Evolutionary conservation across 2,329 filamentous ascomycete genomes (phyloP).

Genomic region (Botrytis deweyae): DNA sequence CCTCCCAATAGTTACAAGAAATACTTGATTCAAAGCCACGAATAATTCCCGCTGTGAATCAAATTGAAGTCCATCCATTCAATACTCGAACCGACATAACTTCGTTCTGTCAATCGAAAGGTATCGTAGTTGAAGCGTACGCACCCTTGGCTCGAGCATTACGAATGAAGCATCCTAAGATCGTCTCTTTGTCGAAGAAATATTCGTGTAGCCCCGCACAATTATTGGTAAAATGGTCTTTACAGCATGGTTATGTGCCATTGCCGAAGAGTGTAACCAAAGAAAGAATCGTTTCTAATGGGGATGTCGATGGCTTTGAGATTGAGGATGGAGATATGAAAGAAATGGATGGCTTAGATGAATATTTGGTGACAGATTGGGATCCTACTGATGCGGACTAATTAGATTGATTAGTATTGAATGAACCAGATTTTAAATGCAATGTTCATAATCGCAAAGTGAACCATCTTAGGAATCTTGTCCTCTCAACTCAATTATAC

Average conservation of each 20-base stretch:
- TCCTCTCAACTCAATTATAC: neutral
- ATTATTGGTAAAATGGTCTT: slow-evolving; percentile 72
- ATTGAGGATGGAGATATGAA: slow-evolving; percentile 64
- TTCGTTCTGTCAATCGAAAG: slow-evolving; percentile 61
- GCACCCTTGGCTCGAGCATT: slow-evolving; percentile 72
- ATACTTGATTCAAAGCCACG: slow-evolving; percentile 44
- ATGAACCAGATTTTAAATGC: neutral
- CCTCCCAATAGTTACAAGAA: slow-evolving; percentile 33
- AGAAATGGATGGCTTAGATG: slow-evolving; percentile 63
- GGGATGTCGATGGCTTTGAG: slow-evolving; percentile 57
- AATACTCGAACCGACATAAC: slow-evolving; percentile 70
- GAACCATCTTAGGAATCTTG: neutral
- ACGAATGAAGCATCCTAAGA: slow-evolving; percentile 65
- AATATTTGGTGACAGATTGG: slow-evolving; percentile 71
- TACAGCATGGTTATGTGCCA: slow-evolving; percentile 72
- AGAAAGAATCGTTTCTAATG: slow-evolving; percentile 65
- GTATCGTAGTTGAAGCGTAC: slow-evolving; percentile 75
- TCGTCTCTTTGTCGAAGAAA: slow-evolving; percentile 62
- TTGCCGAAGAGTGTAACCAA: slow-evolving; percentile 69
- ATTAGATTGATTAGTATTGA: neutral
- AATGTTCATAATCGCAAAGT: neutral
- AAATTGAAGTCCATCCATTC: slow-evolving; percentile 82
- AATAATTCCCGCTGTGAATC: slow-evolving; percentile 69
- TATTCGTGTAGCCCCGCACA: slow-evolving; percentile 72
- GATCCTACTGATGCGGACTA: slow-evolving; percentile 47